These are phyloP conservation scores for Cyberlindnera misumaiensis DNA, from an alignment of 805 yeast genomes.

Conservation along the genomic window DNA sequence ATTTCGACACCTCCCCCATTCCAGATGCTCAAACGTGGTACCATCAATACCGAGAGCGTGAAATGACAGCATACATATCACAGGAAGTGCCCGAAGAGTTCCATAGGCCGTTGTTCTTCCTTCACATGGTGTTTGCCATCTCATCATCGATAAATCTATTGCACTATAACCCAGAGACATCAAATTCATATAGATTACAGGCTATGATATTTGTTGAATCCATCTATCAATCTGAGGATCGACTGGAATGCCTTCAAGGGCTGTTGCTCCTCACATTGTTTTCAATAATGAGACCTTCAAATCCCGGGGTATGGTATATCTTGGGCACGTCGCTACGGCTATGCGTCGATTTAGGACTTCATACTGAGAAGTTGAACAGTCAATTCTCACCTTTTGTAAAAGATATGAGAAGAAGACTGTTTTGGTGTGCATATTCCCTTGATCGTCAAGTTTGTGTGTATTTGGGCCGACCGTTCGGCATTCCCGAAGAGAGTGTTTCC, in stretches of 20 bases:
- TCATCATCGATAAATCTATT: slow-evolving; percentile 70
- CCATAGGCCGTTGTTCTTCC: slow-evolving; percentile 56
- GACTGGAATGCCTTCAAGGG: slow-evolving; percentile 69
- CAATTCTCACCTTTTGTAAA: slow-evolving; percentile 45
- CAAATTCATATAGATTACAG: slow-evolving; percentile 64
- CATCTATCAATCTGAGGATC: slow-evolving; percentile 50
- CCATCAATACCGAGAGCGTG: slow-evolving; percentile 28
- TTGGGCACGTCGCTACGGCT: slow-evolving; percentile 74
- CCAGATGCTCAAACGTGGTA: slow-evolving; percentile 39
- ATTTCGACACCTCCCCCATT: slow-evolving; percentile 26
- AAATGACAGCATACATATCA: slow-evolving; percentile 4
- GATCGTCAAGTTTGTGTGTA: slow-evolving; percentile 85
- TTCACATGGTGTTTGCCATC: slow-evolving; percentile 74
- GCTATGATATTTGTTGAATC: slow-evolving; percentile 55
- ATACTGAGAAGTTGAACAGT: slow-evolving; percentile 47
- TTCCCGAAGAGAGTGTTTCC: slow-evolving; percentile 73
- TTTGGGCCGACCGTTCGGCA: slow-evolving; percentile 81
- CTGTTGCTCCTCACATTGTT: slow-evolving; percentile 60
- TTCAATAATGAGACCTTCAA: slow-evolving; percentile 81
- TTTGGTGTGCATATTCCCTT: slow-evolving; percentile 85
- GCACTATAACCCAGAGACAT: slow-evolving; percentile 55
- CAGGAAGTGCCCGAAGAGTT: slow-evolving; percentile 38
- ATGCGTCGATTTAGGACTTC: slow-evolving; percentile 80
- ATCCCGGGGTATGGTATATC: slow-evolving; percentile 91
- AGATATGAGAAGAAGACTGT: slow-evolving; percentile 69